Base-by-base conservation (phyloP, 2,329 filamentous ascomycete genomes). In the Alternaria novae-zelandiae region DNA sequence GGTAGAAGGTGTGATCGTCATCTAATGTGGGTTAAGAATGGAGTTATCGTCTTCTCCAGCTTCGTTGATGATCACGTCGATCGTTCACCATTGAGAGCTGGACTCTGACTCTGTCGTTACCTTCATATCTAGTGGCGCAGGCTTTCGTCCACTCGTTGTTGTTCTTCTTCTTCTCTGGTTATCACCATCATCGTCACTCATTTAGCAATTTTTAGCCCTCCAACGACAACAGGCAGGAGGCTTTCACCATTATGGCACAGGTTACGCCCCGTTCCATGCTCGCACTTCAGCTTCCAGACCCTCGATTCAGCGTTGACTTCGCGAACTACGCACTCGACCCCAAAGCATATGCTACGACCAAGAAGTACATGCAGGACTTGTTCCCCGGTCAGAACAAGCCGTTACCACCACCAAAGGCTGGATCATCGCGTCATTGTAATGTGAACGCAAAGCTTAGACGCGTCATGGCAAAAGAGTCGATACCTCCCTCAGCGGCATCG, bases 271-370 rank as follows among this genome's bases (percentile, higher is more conserved):
- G 66, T 23, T 61, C 64, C 13, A 57, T 63, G 43, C 66, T 73
- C 10, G 64, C 70, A 28, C 65, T 73, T n/a, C 53, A 67, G n/a
- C 63, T 74, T 10, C 72, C 72, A 8, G 70, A 64, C 57, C 63
- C 64, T 60, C 70, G 67, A 30, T 70, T 72, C 62, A 70, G 70
- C 51, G 64, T 72, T 11, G 68, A 74, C 57, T 73, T 73, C 36
- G 45, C 66, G 1, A 68, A 50, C 9, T 68, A 73, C 59, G n/a
- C 61, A 12, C 25, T 47, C n/a, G 64, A 57, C 11, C 32, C 54
- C 11, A 56, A 59, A 21, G 50, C 63, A 25, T 36, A 25, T 30
- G 54, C 60, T 32, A 57, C 58, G 1, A 36, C 66, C 3, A 61
- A 57, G 25, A 61, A 65, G 15, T 57, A 60, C 20, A 57, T 58